These are phyloP conservation scores for Hylodesmum podocarpum DNA, from an alignment of 306 rosid species.

Conservation along the genomic window DNA sequence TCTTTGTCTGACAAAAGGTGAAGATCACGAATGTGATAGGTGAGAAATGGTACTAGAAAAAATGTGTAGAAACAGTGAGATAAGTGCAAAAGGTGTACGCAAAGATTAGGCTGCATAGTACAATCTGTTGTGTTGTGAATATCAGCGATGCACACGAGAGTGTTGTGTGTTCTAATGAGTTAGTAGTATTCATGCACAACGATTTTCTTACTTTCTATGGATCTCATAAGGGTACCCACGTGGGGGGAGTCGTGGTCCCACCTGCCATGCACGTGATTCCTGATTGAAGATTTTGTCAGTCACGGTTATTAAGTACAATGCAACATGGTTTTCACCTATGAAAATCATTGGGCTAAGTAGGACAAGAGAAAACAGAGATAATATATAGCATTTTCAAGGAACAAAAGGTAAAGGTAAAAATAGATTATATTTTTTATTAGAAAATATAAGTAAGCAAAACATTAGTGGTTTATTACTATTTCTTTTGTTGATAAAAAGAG, in stretches of 20 bases:
- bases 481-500: too few species aligned
- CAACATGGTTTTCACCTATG: too few species aligned
- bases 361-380: too few species aligned
- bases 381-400: too few species aligned
- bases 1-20: slow-evolving; percentile 9
- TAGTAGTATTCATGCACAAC: background rate
- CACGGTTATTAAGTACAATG: slow-evolving; percentile 28
- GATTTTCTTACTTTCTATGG: background rate
- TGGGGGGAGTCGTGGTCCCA: slow-evolving; percentile 31
- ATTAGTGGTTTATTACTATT: too few species aligned
- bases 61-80: slow-evolving; percentile 21
- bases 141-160: slow-evolving; percentile 37
- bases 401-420: too few species aligned
- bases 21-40: slow-evolving; percentile 22
- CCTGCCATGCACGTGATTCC: slow-evolving; percentile 28
- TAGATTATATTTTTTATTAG: too few species aligned
- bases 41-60: background rate
- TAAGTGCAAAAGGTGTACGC: slow-evolving; percentile 5
- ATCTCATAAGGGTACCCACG: slow-evolving; percentile 19
- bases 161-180: slow-evolving; percentile 3
- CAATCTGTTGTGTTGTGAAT: slow-evolving; percentile 14
- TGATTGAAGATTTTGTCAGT: slow-evolving; percentile 25
- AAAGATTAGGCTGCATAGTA: slow-evolving; percentile 12
- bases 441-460: too few species aligned
- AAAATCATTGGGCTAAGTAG: too few species aligned